Percentiles rank a stretch among this genome's conserved stretches.
phyloP scores from a whole-genome alignment of 2,329 filamentous ascomycete genomes.

The Cladobotryum mycophilum region DNA sequence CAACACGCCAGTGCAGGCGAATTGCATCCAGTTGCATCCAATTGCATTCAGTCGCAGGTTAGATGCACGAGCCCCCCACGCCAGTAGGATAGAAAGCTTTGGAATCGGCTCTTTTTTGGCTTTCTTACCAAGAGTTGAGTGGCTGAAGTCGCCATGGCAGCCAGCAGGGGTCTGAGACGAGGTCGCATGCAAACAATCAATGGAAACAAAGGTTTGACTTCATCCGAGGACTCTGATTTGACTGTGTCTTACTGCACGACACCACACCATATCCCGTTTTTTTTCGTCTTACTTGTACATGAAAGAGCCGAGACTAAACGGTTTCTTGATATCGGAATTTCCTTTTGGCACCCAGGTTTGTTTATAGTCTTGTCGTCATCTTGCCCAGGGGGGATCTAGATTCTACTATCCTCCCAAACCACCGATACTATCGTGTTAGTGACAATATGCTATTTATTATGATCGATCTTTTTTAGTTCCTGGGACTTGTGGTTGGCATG shows the following conservation, averaged over 20 bases:
- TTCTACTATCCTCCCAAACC: too few relatives aligned
- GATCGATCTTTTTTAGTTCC: too few relatives aligned
- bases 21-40: slow-evolving; percentile 1
- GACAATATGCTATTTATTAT: too few relatives aligned
- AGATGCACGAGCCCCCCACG: background rate
- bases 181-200: slow-evolving; percentile 12
- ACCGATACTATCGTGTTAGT: too few relatives aligned
- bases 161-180: slow-evolving; percentile 15
- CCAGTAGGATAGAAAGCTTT: background rate
- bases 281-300: background rate
- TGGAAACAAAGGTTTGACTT: slow-evolving; percentile 1
- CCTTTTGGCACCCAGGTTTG: too few relatives aligned
- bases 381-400: too few relatives aligned
- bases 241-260: background rate
- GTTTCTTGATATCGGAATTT: too few relatives aligned
- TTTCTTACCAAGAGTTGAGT: background rate
- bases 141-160: slow-evolving; percentile 18
- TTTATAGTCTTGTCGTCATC: too few relatives aligned
- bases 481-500: background rate
- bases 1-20: slow-evolving; percentile 4
- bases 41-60: background rate
- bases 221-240: slow-evolving; percentile 4
- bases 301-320: too few relatives aligned
- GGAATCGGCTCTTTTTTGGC: too few relatives aligned
- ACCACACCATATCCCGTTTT: background rate